phyloP scores from a whole-genome alignment of 352 stramenopile species.

The Pythium myriotylum region DNA sequence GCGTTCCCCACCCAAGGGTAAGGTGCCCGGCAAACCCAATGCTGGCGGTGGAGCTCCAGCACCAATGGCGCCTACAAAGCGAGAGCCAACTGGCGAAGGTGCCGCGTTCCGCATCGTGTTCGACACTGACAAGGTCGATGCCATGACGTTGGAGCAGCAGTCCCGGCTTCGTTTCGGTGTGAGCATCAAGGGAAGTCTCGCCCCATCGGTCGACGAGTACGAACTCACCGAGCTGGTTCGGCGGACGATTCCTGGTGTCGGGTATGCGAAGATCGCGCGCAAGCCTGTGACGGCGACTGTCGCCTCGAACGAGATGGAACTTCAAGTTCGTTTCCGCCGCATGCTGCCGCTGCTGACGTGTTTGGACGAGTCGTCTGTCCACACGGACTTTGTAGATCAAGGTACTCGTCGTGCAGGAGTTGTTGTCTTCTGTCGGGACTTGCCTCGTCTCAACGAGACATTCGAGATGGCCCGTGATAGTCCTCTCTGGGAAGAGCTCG shows the following conservation, averaged over 20 bases:
- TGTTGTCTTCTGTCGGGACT: slow-evolving; percentile 23
- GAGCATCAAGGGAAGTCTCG: slow-evolving; percentile 15
- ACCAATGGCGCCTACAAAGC: slow-evolving; percentile 9
- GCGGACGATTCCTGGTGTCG: background rate
- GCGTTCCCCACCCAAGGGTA: slow-evolving; percentile 5
- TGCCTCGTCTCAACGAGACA: slow-evolving; percentile 9
- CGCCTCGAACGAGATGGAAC: slow-evolving; percentile 4
- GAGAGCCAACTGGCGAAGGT: slow-evolving; percentile 5
- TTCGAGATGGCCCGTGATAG: slow-evolving; percentile 15
- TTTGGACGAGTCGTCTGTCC: slow-evolving; percentile 21
- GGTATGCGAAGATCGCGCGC: slow-evolving; percentile 20
- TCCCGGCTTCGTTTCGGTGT: slow-evolving; percentile 15
- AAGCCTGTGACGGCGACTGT: slow-evolving; percentile 7
- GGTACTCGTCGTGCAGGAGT: slow-evolving; percentile 23
- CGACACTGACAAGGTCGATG: slow-evolving; percentile 13
- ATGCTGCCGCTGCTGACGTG: slow-evolving; percentile 28
- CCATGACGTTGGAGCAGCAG: slow-evolving; percentile 21
- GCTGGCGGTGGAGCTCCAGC: background rate
- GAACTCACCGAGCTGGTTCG: slow-evolving; percentile 16
- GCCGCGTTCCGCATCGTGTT: slow-evolving; percentile 13
- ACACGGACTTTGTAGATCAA: slow-evolving; percentile 32
- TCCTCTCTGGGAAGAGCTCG: slow-evolving; percentile 19
- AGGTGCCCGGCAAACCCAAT: background rate
- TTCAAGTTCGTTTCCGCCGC: slow-evolving; percentile 17
- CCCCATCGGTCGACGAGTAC: slow-evolving; percentile 15